phyloP scores from a whole-genome alignment of 345 rosid genomes.

The Raphanus raphanistrum region DNA sequence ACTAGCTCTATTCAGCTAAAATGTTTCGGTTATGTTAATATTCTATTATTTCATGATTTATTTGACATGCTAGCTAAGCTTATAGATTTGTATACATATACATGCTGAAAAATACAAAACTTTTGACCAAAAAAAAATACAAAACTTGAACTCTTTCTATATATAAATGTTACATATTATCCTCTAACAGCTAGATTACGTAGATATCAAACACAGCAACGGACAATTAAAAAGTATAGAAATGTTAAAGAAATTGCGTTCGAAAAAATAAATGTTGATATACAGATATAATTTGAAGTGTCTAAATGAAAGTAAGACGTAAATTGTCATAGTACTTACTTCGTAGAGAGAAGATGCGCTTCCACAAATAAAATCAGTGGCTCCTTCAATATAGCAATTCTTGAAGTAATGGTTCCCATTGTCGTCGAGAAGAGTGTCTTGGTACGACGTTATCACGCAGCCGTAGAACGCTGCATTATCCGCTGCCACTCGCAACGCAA shows the following conservation, averaged over 20 bases:
- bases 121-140: background rate
- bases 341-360: conserved; percentile 63
- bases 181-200: background rate
- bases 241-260: background rate
- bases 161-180: background rate
- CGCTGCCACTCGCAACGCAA: conserved; percentile 64
- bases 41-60: background rate
- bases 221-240: too few species aligned
- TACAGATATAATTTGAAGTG: background rate
- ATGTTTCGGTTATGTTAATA: background rate
- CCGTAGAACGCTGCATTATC: conserved; percentile 64
- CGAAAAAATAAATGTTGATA: background rate
- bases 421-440: conserved; percentile 75
- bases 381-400: conserved; percentile 74
- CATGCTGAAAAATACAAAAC: background rate
- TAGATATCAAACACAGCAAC: background rate
- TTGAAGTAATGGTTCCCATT: conserved; percentile 66
- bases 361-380: conserved; percentile 79
- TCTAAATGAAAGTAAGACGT: background rate
- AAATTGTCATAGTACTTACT: conserved; percentile 59
- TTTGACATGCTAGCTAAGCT: background rate
- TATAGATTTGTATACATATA: background rate
- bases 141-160: background rate
- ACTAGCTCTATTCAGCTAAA: background rate
- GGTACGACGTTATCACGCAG: conserved; percentile 59